Conservation (phyloP, 1,284 basidiomycete species). For the Naganishia cerealis region DNA sequence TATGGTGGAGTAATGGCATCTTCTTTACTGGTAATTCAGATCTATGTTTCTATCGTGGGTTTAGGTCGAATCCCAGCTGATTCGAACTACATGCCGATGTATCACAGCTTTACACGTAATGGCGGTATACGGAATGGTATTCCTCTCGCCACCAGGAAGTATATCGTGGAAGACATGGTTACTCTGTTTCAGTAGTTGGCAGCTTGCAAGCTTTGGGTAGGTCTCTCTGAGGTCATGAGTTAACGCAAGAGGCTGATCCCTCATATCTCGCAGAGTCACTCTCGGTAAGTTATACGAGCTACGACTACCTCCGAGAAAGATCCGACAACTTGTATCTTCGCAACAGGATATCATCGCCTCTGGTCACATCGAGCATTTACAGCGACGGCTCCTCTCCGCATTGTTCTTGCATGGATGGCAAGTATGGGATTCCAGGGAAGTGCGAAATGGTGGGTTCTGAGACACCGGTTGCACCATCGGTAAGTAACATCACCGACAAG, state of each 20-base stretch:
- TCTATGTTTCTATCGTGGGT: background rate
- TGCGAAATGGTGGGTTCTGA: slow-evolving; percentile 68
- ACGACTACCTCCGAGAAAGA: background rate
- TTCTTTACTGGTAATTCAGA: slow-evolving; percentile 61
- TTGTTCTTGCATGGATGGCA: slow-evolving; percentile 65
- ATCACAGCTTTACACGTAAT: slow-evolving; percentile 60
- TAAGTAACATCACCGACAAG: slow-evolving; percentile 40
- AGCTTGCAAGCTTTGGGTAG: slow-evolving; percentile 70
- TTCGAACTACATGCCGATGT: background rate
- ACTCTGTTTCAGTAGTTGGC: slow-evolving; percentile 65
- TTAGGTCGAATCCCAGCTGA: background rate
- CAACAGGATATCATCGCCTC: slow-evolving; percentile 72
- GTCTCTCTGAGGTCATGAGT: slow-evolving; percentile 35
- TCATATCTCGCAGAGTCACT: slow-evolving; percentile 9
- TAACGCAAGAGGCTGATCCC: background rate
- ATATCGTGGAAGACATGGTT: slow-evolving; percentile 59
- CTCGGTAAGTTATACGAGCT: background rate
- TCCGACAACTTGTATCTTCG: slow-evolving; percentile 41
- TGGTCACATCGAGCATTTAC: slow-evolving; percentile 72
- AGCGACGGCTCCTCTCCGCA: slow-evolving; percentile 61
- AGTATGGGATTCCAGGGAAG: slow-evolving; percentile 69
- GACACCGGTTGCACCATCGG: slow-evolving; percentile 74
- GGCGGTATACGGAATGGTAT: slow-evolving; percentile 61
- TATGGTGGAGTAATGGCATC: slow-evolving; percentile 57
- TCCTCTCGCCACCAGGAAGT: slow-evolving; percentile 57